Evolutionary conservation across 164 flowering plant species (phyloP), one percentile per base, ranked within the genome.

Genomic region (Amborella trichopoda): DNA sequence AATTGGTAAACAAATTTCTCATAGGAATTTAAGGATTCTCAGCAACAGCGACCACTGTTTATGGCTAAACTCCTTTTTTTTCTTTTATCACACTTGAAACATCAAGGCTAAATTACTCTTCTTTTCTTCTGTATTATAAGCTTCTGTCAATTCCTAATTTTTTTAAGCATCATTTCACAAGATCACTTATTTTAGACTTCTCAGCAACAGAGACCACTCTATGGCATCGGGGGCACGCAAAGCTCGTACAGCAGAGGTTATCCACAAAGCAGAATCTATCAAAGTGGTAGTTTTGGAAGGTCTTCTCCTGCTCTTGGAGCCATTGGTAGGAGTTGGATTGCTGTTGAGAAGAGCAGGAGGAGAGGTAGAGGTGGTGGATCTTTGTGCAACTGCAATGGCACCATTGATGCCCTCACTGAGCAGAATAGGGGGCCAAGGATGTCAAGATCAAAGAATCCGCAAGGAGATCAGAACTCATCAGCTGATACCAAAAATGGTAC

Each of bases 361-460:
- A 77, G 70, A n/a, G 11, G 11, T 14, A 74, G 83, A 68, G 80
- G 68, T 16, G 62, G 43, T 46, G 70, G 64, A 40, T 53, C 85
- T 32, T 44, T 68, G 28, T 76, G 74, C 55, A 59, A 70, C 30
- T 74, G 81, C 47, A 71, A 69, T 64, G 81, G 68, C 36, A 37
- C 70, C 24, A 61, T 69, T 65, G 85, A 78, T 66, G 55, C 74
- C 12, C 70, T 83, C 28, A 70, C 63, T 60, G 95, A 84, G 67
- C 93, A 83, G 50, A 89, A 85, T 54, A 72, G 88, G 50, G 97
- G 97, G 51, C 97, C 97, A 2, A 74, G 97, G 55, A 80, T 94
- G 32, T 69, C 70, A 46, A 89, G 77, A 68, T 66, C 77, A 18
- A 85, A 77, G 69, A 64, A 46, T 32, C 77, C 75, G 68, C 41